These are phyloP conservation scores for Aspergillus homomorphus DNA, from an alignment of 495 filamentous ascomycete species.

Conservation along the genomic window DNA sequence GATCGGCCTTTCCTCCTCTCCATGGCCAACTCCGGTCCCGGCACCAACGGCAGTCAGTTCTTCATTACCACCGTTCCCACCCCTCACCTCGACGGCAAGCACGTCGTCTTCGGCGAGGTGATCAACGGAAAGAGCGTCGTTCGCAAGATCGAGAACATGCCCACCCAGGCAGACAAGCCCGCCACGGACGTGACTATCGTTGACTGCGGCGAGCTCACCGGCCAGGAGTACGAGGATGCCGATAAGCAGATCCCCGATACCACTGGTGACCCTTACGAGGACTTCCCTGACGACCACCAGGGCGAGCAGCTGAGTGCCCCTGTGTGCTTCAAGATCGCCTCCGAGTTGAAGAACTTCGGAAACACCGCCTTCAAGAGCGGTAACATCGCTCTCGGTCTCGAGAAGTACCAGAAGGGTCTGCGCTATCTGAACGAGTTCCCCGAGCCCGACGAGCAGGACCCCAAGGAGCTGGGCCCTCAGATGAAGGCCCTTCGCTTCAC, in stretches of 20 bases:
- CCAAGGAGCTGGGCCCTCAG: conserved; percentile 60
- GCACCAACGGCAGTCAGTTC: conserved; percentile 96
- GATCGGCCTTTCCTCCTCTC: conserved; percentile 90
- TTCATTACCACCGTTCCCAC: conserved; percentile 94
- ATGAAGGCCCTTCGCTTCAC: conserved; percentile 72
- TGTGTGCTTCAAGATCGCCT: conserved; percentile 62
- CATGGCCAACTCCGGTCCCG: conserved; percentile 96
- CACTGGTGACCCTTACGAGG: conserved; percentile 91
- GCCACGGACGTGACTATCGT: conserved; percentile 65
- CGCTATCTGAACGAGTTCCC: conserved; percentile 92
- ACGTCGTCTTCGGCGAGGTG: conserved; percentile 63
- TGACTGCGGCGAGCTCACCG: conserved; percentile 83
- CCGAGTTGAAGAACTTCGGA: conserved; percentile 87
- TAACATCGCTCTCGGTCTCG: conserved; percentile 67
- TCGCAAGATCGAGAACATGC: conserved; percentile 83
- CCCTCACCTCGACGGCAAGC: conserved; percentile 92
- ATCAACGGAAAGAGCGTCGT: conserved; percentile 87
- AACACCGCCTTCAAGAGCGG: conserved; percentile 86
- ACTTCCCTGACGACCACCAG: conserved; percentile 88
- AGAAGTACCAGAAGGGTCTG: conserved; percentile 97
- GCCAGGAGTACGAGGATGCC: conserved; percentile 59
- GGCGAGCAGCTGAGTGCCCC: conserved; percentile 59
- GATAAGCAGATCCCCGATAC: conserved; percentile 65
- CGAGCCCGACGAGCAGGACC: conserved; percentile 60
- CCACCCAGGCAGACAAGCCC: conserved; percentile 82